phyloP scores from a whole-genome alignment of 768 basidiomycete species.

The Phallus indusiatus region DNA sequence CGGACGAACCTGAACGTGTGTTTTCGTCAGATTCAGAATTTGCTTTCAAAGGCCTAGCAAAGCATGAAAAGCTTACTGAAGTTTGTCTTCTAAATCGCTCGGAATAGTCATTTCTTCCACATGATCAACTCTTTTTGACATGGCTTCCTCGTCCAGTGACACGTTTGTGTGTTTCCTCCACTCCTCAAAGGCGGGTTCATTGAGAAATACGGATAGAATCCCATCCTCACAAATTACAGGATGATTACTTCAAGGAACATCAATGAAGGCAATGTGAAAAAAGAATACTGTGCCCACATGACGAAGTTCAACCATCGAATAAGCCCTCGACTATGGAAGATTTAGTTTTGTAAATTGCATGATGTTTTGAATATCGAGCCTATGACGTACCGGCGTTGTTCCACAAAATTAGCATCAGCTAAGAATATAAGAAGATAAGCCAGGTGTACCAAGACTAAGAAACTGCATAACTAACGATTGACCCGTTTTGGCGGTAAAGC shows the following conservation, averaged over 20 bases:
- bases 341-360: slow-evolving; percentile 3
- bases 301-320: slow-evolving; percentile 71
- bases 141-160: slow-evolving; percentile 82
- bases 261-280: background rate
- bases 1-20: slow-evolving; percentile 51
- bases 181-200: slow-evolving; percentile 72
- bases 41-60: background rate
- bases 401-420: slow-evolving; percentile 87
- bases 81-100: slow-evolving; percentile 84
- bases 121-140: slow-evolving; percentile 65
- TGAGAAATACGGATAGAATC: slow-evolving; percentile 69
- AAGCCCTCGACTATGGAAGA: slow-evolving; percentile 59
- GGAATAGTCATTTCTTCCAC: slow-evolving; percentile 91
- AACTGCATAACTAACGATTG: slow-evolving; percentile 50
- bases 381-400: slow-evolving; percentile 64
- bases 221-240: slow-evolving; percentile 87
- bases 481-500: slow-evolving; percentile 87
- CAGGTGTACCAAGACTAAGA: background rate
- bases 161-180: slow-evolving; percentile 78
- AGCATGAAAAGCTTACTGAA: slow-evolving; percentile 37
- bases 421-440: slow-evolving; percentile 6
- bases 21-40: no score
- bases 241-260: slow-evolving; percentile 54
- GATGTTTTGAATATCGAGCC: background rate
- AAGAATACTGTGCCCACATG: slow-evolving; percentile 37